Conservation (phyloP, 2,329 filamentous ascomycete species). For the Capronia americana region DNA sequence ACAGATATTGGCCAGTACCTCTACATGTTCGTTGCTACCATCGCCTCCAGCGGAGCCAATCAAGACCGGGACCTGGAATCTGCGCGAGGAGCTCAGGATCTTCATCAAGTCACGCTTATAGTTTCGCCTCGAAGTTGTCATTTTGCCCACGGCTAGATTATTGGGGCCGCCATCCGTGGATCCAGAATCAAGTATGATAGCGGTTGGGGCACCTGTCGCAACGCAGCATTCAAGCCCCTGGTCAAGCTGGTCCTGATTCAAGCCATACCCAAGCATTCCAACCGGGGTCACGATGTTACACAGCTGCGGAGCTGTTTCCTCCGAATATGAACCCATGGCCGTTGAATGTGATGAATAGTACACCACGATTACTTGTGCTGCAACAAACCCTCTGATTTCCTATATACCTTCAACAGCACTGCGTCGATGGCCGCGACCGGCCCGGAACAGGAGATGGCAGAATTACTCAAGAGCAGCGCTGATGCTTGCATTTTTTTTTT, state of each 20-base stretch:
- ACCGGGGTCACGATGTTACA: conserved; percentile 17
- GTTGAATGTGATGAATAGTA: too few species aligned
- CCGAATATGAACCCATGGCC: neutral
- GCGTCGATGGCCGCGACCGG: neutral
- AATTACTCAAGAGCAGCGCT: neutral
- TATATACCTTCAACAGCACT: neutral
- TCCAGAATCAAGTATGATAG: conserved; percentile 7
- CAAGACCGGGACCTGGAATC: conserved; percentile 48
- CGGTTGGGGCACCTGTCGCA: conserved; percentile 7
- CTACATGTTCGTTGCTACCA: conserved; percentile 53
- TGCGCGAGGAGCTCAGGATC: conserved; percentile 44
- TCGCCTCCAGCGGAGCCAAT: conserved; percentile 55
- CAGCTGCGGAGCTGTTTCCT: neutral
- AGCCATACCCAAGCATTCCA: conserved; percentile 29
- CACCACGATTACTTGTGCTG: neutral
- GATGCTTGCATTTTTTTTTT: neutral
- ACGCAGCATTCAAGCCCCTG: neutral
- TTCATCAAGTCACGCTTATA: conserved; percentile 21
- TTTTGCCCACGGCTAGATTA: conserved; percentile 37
- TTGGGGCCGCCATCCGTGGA: conserved; percentile 16
- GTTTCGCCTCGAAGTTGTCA: conserved; percentile 10
- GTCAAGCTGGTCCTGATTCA: conserved; percentile 5
- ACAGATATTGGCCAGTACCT: conserved; percentile 49
- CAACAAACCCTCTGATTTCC: neutral
- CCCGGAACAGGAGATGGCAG: neutral